phyloP scores from a whole-genome alignment of 1,284 basidiomycete genomes.

The Ceratobasidium sp. region DNA sequence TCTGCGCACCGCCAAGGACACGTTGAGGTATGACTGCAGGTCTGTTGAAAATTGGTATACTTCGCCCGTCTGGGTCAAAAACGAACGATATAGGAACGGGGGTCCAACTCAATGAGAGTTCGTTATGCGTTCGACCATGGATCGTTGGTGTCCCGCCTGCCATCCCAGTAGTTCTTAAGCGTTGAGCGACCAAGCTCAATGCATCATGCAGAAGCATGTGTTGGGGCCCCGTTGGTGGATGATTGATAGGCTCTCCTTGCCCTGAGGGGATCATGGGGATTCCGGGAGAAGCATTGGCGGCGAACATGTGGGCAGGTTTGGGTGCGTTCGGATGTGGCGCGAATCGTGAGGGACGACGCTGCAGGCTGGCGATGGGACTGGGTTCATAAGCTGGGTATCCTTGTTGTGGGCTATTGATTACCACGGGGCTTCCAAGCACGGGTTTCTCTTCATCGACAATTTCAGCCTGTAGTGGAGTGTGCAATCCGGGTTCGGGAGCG shows the following conservation, averaged over 20 bases:
- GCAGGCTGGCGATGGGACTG: slow-evolving; percentile 35
- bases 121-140: slow-evolving; percentile 64
- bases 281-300: background rate
- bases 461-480: background rate
- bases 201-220: slow-evolving; percentile 33
- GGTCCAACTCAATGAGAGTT: slow-evolving; percentile 59
- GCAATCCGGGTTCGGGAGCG: slow-evolving; percentile 7
- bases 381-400: slow-evolving; percentile 12
- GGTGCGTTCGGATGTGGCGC: slow-evolving; percentile 76
- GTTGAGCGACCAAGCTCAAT: slow-evolving; percentile 40
- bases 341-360: slow-evolving; percentile 51
- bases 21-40: background rate
- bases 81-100: slow-evolving; percentile 72
- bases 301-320: slow-evolving; percentile 56
- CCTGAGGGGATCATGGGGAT: background rate
- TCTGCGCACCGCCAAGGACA: slow-evolving; percentile 13
- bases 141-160: slow-evolving; percentile 52
- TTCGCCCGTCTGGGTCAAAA: slow-evolving; percentile 51
- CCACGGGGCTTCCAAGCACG: slow-evolving; percentile 4
- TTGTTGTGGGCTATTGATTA: slow-evolving; percentile 2
- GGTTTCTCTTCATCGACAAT: slow-evolving; percentile 16
- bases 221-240: background rate
- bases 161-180: background rate
- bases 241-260: too few relatives aligned
- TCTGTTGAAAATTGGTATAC: slow-evolving; percentile 37